These are phyloP conservation scores for Fraxinus latifolia DNA, from an alignment of 305 asterid genomes.

Conservation along the genomic window DNA sequence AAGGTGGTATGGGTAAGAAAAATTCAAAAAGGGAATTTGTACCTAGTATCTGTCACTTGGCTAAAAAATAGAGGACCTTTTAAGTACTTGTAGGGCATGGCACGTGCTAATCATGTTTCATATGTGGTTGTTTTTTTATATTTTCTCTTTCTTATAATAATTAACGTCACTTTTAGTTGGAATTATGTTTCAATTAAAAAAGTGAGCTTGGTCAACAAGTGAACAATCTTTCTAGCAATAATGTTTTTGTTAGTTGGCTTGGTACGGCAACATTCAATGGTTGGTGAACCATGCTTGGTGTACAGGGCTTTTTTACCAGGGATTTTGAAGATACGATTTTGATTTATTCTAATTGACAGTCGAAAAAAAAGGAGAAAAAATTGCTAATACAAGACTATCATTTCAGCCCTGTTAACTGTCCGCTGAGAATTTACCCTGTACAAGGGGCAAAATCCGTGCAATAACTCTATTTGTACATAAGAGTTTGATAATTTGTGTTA, in stretches of 20 bases:
- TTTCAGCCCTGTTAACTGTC: too few relatives aligned
- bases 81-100: background rate
- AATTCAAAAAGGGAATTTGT: background rate
- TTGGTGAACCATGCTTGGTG: background rate
- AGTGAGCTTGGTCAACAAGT: background rate
- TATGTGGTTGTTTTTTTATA: background rate
- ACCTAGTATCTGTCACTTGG: background rate
- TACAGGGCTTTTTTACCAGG: too few relatives aligned
- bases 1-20: too few relatives aligned
- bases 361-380: too few relatives aligned
- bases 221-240: background rate
- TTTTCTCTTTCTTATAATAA: background rate
- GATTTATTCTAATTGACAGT: too few relatives aligned
- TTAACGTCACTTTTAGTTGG: background rate
- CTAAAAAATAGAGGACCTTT: background rate
- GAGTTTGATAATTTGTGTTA: too few relatives aligned
- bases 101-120: background rate
- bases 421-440: too few relatives aligned
- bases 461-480: too few relatives aligned
- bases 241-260: background rate
- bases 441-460: too few relatives aligned
- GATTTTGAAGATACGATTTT: too few relatives aligned
- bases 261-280: background rate
- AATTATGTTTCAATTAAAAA: background rate
- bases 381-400: too few relatives aligned